phyloP scores from a whole-genome alignment of 805 yeast genomes.

The Cyberlindnera petersonii region DNA sequence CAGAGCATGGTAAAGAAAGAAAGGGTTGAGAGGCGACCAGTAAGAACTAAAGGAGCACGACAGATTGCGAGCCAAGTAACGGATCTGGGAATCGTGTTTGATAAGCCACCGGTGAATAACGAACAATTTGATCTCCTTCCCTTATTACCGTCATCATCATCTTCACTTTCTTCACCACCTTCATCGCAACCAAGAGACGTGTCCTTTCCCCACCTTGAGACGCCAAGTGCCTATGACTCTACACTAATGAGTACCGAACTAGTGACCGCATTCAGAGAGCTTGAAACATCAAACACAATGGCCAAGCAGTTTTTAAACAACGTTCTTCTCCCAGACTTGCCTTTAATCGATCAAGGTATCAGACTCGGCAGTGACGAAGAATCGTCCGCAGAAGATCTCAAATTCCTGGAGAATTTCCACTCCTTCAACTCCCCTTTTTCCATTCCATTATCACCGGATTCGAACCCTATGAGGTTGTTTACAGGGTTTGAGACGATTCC shows the following conservation, averaged over 20 bases:
- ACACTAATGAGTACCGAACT: constrained; percentile 4
- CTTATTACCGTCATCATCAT: too few relatives aligned
- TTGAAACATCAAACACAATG: constrained; percentile 15
- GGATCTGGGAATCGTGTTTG: too few relatives aligned
- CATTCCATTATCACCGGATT: background rate
- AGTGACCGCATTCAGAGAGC: constrained; percentile 14
- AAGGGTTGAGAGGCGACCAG: too few relatives aligned
- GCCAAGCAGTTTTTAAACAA: constrained; percentile 19
- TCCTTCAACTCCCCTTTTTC: background rate
- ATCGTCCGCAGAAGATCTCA: constrained; percentile 11
- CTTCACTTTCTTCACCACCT: too few relatives aligned
- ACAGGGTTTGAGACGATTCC: constrained; percentile 19
- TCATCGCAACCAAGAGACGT: too few relatives aligned
- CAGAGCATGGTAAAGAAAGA: too few relatives aligned
- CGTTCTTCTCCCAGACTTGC: constrained; percentile 15
- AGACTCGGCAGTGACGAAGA: constrained; percentile 5
- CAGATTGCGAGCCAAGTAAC: too few relatives aligned
- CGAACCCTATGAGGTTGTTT: constrained; percentile 7
- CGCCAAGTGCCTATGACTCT: too few relatives aligned
- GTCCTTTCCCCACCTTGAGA: too few relatives aligned
- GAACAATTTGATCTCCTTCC: too few relatives aligned
- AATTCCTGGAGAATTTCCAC: constrained; percentile 11
- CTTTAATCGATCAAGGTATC: background rate
- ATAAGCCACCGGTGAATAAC: too few relatives aligned
- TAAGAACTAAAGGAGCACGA: too few relatives aligned